Percentiles rank a stretch among this genome's conserved stretches.
These are phyloP conservation scores for Mycena amicta DNA, from an alignment of 768 basidiomycete species.

Conservation along the genomic window DNA sequence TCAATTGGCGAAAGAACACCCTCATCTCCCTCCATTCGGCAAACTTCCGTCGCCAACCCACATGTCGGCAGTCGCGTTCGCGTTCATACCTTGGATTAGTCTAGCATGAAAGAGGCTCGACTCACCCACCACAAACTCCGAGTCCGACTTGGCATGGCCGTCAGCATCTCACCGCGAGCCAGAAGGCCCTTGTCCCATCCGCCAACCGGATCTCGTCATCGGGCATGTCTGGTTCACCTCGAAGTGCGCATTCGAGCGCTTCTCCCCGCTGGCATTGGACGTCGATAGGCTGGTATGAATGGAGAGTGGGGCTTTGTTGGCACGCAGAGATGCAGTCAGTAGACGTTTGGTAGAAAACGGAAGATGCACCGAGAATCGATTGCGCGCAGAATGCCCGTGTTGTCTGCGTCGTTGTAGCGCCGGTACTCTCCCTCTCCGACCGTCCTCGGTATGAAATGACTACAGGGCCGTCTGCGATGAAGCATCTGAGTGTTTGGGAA, in stretches of 20 bases:
- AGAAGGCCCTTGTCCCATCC: constrained; percentile 77
- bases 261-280: constrained; percentile 18
- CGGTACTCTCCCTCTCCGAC: constrained; percentile 45
- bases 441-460: constrained; percentile 56
- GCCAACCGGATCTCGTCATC: constrained; percentile 70
- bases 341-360: neutral
- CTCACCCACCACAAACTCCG: too few relatives aligned
- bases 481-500: constrained; percentile 52
- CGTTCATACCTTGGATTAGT: too few relatives aligned
- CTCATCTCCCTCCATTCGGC: too few relatives aligned
- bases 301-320: constrained; percentile 54
- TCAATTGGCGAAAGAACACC: too few relatives aligned
- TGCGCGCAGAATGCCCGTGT: constrained; percentile 57
- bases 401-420: constrained; percentile 61
- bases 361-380: constrained; percentile 54
- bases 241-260: constrained; percentile 46
- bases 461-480: constrained; percentile 16
- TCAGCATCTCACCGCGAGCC: too few relatives aligned
- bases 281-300: constrained; percentile 58
- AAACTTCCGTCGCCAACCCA: too few relatives aligned
- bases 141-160: too few relatives aligned
- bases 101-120: too few relatives aligned
- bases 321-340: neutral
- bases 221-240: constrained; percentile 67
- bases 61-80: too few relatives aligned